Conservation (phyloP, 805 yeast genomes). For the Wickerhamomyces tratensis region DNA sequence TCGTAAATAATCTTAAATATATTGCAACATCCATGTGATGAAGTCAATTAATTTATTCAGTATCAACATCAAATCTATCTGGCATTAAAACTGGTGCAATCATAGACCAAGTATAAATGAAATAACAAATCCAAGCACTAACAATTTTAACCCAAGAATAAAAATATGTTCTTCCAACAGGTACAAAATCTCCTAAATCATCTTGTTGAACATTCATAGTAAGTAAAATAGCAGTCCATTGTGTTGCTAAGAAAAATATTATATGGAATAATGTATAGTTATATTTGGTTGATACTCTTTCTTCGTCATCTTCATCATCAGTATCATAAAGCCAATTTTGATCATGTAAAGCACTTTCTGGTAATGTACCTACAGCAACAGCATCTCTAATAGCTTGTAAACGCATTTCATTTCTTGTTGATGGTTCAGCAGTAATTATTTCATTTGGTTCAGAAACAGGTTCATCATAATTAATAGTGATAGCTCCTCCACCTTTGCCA, state of each 20-base stretch:
- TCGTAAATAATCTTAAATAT: too few species aligned
- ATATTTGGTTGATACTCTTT: slow-evolving; percentile 56
- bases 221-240: slow-evolving; percentile 87
- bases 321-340: slow-evolving; percentile 45
- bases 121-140: slow-evolving; percentile 87
- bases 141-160: slow-evolving; percentile 90
- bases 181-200: slow-evolving; percentile 81
- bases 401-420: slow-evolving; percentile 61
- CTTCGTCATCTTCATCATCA: slow-evolving; percentile 45
- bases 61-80: slow-evolving; percentile 53
- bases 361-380: slow-evolving; percentile 91
- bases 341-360: slow-evolving; percentile 83
- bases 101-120: slow-evolving; percentile 82
- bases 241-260: slow-evolving; percentile 91
- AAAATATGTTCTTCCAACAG: slow-evolving; percentile 95
- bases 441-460: slow-evolving; percentile 15
- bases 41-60: too few species aligned
- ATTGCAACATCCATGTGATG: too few species aligned
- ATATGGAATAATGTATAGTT: slow-evolving; percentile 84
- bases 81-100: slow-evolving; percentile 88
- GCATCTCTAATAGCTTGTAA: slow-evolving; percentile 86
- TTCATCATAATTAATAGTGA: slow-evolving; percentile 21
- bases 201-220: slow-evolving; percentile 87
- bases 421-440: slow-evolving; percentile 38
- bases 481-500: slow-evolving; percentile 24